Evolutionary conservation across 2,329 filamentous ascomycete genomes (phyloP).

Genomic region (Rhexocercosporidium sp.): DNA sequence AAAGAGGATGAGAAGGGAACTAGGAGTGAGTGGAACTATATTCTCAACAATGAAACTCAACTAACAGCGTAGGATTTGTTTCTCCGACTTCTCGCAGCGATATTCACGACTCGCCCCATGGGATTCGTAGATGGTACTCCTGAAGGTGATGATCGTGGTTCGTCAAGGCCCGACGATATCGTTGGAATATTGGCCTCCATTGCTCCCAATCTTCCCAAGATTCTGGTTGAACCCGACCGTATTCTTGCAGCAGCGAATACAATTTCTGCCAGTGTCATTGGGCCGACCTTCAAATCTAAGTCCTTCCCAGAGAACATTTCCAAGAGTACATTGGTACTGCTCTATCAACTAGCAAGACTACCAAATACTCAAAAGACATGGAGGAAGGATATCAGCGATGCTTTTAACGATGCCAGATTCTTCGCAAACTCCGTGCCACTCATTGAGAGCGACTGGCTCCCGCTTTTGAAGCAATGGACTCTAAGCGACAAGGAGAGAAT

Average conservation of each 20-base stretch:
- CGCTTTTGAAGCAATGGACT: slow-evolving; percentile 82
- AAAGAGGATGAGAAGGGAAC: slow-evolving; percentile 85
- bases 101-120: slow-evolving; percentile 87
- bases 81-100: slow-evolving; percentile 84
- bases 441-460: slow-evolving; percentile 78
- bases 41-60: neutral
- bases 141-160: slow-evolving; percentile 47
- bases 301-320: slow-evolving; percentile 86
- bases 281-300: slow-evolving; percentile 81
- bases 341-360: slow-evolving; percentile 78
- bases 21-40: slow-evolving; percentile 67
- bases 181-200: slow-evolving; percentile 79
- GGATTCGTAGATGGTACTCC: slow-evolving; percentile 66
- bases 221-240: slow-evolving; percentile 85
- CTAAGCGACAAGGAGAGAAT: slow-evolving; percentile 87
- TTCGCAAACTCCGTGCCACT: slow-evolving; percentile 73
- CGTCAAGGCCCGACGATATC: slow-evolving; percentile 70
- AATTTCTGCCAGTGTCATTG: slow-evolving; percentile 84
- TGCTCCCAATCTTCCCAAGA: slow-evolving; percentile 79
- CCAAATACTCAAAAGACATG: slow-evolving; percentile 84
- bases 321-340: slow-evolving; percentile 69
- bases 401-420: slow-evolving; percentile 88
- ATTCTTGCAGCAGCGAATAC: slow-evolving; percentile 77
- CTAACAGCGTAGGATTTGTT: slow-evolving; percentile 76
- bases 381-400: slow-evolving; percentile 91